Conservation (phyloP, 2,329 filamentous ascomycete species). For the Stachybotrys chlorohalonatus region DNA sequence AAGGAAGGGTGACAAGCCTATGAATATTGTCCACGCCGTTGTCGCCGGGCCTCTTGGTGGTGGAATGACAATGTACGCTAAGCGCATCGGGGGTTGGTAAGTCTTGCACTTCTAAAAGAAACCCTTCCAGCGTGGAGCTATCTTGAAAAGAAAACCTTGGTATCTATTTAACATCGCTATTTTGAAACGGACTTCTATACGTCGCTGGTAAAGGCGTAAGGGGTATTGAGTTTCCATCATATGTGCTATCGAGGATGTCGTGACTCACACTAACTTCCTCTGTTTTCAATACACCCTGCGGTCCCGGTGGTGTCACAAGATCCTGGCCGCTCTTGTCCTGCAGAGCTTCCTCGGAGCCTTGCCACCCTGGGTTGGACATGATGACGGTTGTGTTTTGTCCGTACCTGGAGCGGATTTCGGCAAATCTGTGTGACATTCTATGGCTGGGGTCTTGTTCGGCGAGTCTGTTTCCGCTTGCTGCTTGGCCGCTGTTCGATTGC, state of each 20-base stretch:
- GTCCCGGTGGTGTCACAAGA: constrained; percentile 2
- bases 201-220: constrained; percentile 1
- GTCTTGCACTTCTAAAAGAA: too few species aligned
- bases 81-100: constrained; percentile 4
- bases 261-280: constrained; percentile 17
- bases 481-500: not conserved
- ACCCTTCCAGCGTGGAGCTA: too few species aligned
- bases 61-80: constrained; percentile 5
- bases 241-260: constrained; percentile 9
- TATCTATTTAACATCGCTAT: not conserved
- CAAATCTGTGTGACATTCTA: not conserved
- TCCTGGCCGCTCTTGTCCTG: constrained; percentile 10
- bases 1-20: constrained; percentile 4
- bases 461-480: not conserved
- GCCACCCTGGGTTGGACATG: constrained; percentile 20
- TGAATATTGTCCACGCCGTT: constrained; percentile 4
- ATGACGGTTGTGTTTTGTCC: constrained; percentile 20
- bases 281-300: constrained; percentile 17
- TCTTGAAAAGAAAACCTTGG: not conserved
- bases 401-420: constrained; percentile 10
- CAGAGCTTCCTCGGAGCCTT: constrained; percentile 22
- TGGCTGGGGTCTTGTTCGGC: too few species aligned
- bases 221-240: constrained; percentile 12
- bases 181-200: not conserved
- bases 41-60: constrained; percentile 6